Base-by-base conservation (phyloP, 2,329 filamentous ascomycete species). In the Fonsecaea pedrosoi region DNA sequence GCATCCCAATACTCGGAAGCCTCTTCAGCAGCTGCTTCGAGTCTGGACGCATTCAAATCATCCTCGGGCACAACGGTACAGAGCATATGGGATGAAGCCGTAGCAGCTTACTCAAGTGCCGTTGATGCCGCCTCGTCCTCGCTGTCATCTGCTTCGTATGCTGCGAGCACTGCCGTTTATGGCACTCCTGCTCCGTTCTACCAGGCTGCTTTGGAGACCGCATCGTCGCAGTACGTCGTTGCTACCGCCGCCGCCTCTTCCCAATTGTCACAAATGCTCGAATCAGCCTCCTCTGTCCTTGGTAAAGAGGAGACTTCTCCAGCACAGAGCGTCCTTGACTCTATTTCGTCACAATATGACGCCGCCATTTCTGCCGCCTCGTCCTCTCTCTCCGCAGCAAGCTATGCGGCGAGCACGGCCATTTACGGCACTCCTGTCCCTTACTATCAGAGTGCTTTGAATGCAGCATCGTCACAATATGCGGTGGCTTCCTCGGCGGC, bases 1-100 rank as follows among this genome's bases (percentile, higher is more conserved):
- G 77, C 74, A 42, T 76, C 75, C 8, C 86, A 85, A 12, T 93
- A 92, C 77, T 85, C 85, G 6, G 84, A 84, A 21, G 91, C 90
- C 21, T 78, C 90, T 7, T 86, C 85, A 40, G 82, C 84, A 42
- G 91, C 91, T 3, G 86, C 87, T 21, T 74, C 75, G 12, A 70
- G 61, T 45, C 58, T 70, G 18, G 83, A 86, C 42, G 88, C 90
- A 58, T 92, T 91, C 71, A 84, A 85, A 0, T 86, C 87, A 34
- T 68, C 68, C 15, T 65, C 67, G 25, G 66, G 63, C 34, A 63
- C 77, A 12, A 75, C 77, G 45, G 76, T 76, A 5, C 74, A 80
- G 60, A 77, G 75, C 64, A 68, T 83, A 18, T 71, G 82, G 34
- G 77, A 78, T 56, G 75, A 80, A 53, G 82, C 82, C 32, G 80